Base-by-base conservation (phyloP, 768 basidiomycete genomes). In the Macrolepiota dolichaula region DNA sequence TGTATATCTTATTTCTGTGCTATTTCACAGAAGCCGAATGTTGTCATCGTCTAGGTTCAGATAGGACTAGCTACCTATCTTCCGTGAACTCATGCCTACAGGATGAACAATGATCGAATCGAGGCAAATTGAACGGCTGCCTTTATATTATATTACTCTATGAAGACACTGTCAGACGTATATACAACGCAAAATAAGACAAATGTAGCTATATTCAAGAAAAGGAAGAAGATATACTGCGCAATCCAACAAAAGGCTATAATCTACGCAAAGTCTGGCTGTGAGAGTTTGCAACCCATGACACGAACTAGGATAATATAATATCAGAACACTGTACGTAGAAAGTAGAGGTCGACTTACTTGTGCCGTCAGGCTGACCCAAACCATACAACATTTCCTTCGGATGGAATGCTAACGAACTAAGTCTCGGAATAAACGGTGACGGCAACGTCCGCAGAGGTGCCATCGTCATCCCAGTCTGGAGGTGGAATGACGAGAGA, bases 381-480 rank as follows among this genome's bases (percentile, higher is more conserved):
- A 85, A 69, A 17, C 82, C 86, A 64, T 81, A 86, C 63, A 91
- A 70, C 90, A 91, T 89, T 67, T 91, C 88, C 65, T 82, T 76
- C 10, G 89, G 90, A 69, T 91, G 89, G 78, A 91, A 91, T 1
- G 76, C 73, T 35, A 89, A 69, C 13, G 85, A 82, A 22, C 81
- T 81, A 56, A 72, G 74, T 62, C 81, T 74, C 32, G 82, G 81
- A 37, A 83, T 81, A 66, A 74, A 84, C 11, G 79, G 71, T 25
- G 80, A 81, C 7, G 80, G 78, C 13, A 59, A 25, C 32, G 72
- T 65, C 6, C 81, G 77, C 2, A 79, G 69, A 19, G 82, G 80
- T 25, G 78, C 79, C 24, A 76, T 67, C 9, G 72, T 70, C 19
- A 86, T 70, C 1, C 82, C 81, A 4, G 82, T 85, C 9, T 75